Percentiles rank a stretch among this genome's conserved stretches.
Evolutionary conservation across 2,329 filamentous ascomycete genomes (phyloP).

Genomic region (Corinectria fuckeliana): DNA sequence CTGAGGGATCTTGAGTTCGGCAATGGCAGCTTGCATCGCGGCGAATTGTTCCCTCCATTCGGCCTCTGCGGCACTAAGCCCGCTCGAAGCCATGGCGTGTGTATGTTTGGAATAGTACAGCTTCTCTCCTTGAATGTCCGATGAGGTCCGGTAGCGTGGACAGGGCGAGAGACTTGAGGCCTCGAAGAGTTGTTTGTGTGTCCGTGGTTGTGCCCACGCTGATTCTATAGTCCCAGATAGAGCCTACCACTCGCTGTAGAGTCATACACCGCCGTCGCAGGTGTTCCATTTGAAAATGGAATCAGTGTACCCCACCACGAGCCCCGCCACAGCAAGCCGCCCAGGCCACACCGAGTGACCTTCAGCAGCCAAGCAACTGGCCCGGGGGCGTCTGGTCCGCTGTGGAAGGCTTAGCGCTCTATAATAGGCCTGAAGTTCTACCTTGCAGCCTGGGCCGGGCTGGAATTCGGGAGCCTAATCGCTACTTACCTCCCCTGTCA

Average conservation of each 20-base stretch:
- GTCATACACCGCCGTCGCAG: conserved; percentile 15
- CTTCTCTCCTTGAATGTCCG: not conserved
- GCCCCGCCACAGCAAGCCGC: conserved; percentile 3
- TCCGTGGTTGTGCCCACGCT: not conserved
- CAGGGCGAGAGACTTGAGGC: not conserved
- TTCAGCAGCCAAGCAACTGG: not conserved
- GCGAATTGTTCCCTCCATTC: conserved; percentile 87
- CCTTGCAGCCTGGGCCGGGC: not conserved
- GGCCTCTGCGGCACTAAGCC: conserved; percentile 51
- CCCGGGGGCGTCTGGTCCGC: too few relatives aligned
- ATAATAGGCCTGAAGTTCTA: not conserved
- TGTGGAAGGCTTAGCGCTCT: not conserved
- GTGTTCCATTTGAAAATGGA: not conserved
- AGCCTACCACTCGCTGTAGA: not conserved
- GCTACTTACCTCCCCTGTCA: conserved; percentile 21
- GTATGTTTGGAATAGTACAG: not conserved
- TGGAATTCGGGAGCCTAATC: conserved; percentile 17
- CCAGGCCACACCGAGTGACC: not conserved
- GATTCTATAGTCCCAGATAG: not conserved
- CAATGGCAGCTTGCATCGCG: conserved; percentile 86
- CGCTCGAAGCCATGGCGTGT: conserved; percentile 43
- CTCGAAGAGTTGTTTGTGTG: not conserved
- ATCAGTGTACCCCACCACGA: conserved; percentile 11
- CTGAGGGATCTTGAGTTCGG: conserved; percentile 66
- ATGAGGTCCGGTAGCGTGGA: not conserved